A percentile compares a stretch with the other conserved stretches of the same genome.
phyloP scores from a whole-genome alignment of 345 rosid species.

The Trapa bicornis region DNA sequence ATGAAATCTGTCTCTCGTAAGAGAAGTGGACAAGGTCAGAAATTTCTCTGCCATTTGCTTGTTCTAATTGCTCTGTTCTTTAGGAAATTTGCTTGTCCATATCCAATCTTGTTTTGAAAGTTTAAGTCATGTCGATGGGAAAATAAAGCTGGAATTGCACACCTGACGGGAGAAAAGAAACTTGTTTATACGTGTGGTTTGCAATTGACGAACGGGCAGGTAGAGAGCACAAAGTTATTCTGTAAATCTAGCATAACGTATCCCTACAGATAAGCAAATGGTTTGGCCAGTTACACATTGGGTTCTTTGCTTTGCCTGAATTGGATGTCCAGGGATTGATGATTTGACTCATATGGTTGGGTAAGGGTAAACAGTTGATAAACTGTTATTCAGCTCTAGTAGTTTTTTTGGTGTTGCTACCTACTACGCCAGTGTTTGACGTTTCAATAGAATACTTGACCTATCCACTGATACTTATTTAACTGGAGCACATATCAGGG shows the following conservation, averaged over 20 bases:
- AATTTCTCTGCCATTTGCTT: not conserved
- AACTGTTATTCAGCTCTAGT: too few relatives aligned
- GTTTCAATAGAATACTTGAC: not conserved
- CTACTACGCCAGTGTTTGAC: not conserved
- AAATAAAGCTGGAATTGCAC: not conserved
- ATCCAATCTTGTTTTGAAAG: not conserved
- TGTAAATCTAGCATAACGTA: not conserved
- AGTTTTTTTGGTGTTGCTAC: too few relatives aligned
- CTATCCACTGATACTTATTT: not conserved
- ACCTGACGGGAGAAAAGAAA: not conserved
- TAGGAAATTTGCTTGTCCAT: not conserved
- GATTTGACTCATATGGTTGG: not conserved
- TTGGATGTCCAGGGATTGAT: not conserved
- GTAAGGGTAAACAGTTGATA: not conserved
- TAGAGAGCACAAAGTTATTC: not conserved
- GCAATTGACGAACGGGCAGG: not conserved
- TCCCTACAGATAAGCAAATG: not conserved
- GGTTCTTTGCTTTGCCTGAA: not conserved
- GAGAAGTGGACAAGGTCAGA: conserved; percentile 44
- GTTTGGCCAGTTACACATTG: not conserved
- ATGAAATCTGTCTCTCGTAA: conserved; percentile 43
- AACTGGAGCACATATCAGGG: not conserved
- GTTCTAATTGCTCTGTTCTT: not conserved
- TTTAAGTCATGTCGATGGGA: not conserved
- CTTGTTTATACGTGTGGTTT: not conserved